These are phyloP conservation scores for Lodderomyces pseudojiufengensis DNA, from an alignment of 1,139 yeast genomes.

Conservation along the genomic window DNA sequence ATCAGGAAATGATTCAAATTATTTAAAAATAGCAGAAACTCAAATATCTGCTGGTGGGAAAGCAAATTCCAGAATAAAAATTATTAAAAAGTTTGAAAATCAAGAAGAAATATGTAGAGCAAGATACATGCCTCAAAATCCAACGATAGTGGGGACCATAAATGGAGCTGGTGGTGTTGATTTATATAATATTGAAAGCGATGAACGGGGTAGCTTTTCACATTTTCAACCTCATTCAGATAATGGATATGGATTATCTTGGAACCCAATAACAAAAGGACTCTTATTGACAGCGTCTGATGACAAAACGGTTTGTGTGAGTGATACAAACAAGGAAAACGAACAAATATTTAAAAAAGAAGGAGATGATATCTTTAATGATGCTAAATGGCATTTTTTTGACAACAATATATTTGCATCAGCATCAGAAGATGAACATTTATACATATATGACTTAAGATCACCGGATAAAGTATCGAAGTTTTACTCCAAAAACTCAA, in stretches of 20 bases:
- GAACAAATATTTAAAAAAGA: constrained; percentile 9
- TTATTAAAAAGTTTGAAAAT: constrained; percentile 53
- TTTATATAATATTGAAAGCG: constrained; percentile 52
- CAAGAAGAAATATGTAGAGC: constrained; percentile 74
- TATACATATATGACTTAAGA: constrained; percentile 44
- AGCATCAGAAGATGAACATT: constrained; percentile 62
- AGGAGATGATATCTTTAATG: constrained; percentile 58
- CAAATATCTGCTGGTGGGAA: constrained; percentile 51
- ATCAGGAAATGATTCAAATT: constrained; percentile 73
- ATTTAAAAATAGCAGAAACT: constrained; percentile 70
- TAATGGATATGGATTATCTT: constrained; percentile 72
- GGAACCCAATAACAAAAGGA: constrained; percentile 51
- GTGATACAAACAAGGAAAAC: constrained; percentile 14
- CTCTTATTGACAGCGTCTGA: constrained; percentile 59
- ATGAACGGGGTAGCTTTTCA: constrained; percentile 15
- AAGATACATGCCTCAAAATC: constrained; percentile 72
- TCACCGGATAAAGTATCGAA: constrained; percentile 23
- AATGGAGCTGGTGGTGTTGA: constrained; percentile 72
- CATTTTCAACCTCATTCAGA: constrained; percentile 53
- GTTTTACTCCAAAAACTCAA: constrained; percentile 30
- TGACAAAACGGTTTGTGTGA: constrained; percentile 54
- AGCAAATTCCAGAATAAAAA: constrained; percentile 51
- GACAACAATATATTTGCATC: constrained; percentile 55
- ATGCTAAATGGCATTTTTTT: constrained; percentile 64
- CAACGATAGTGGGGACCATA: constrained; percentile 68